Conservation (phyloP, 805 yeast species). For the Pichia occidentalis region DNA sequence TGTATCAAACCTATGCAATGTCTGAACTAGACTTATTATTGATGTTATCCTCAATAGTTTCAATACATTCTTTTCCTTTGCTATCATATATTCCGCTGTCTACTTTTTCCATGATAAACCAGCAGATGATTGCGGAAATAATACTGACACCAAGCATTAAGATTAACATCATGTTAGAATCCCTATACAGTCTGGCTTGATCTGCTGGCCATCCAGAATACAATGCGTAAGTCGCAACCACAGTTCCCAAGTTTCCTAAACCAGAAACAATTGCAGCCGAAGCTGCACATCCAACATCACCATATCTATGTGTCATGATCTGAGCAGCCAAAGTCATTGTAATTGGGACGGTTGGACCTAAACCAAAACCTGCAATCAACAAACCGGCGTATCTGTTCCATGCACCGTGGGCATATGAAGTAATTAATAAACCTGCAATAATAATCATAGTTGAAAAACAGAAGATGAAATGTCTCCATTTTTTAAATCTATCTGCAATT, state of each 20-base stretch:
- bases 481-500: slow-evolving; percentile 63
- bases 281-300: slow-evolving; percentile 81
- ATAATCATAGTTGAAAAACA: slow-evolving; percentile 57
- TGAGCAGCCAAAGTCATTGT: slow-evolving; percentile 80
- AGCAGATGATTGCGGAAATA: slow-evolving; percentile 35
- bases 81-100: slow-evolving; percentile 16
- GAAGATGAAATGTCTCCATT: slow-evolving; percentile 56
- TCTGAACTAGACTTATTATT: no score
- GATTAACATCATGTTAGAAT: slow-evolving; percentile 82
- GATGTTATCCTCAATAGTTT: neutral
- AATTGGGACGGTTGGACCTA: slow-evolving; percentile 88
- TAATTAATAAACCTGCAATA: slow-evolving; percentile 66
- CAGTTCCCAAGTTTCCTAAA: slow-evolving; percentile 80
- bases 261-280: slow-evolving; percentile 81
- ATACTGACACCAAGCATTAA: slow-evolving; percentile 71
- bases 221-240: slow-evolving; percentile 77
- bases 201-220: slow-evolving; percentile 88
- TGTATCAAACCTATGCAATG: no score
- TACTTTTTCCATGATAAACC: slow-evolving; percentile 19
- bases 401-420: slow-evolving; percentile 63
- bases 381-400: slow-evolving; percentile 82
- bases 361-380: slow-evolving; percentile 75
- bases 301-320: slow-evolving; percentile 62
- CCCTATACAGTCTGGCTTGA: slow-evolving; percentile 46
- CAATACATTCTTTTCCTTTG: slow-evolving; percentile 3